phyloP scores from a whole-genome alignment of 2,329 filamentous ascomycete genomes.

The Cladophialophora psammophila region DNA sequence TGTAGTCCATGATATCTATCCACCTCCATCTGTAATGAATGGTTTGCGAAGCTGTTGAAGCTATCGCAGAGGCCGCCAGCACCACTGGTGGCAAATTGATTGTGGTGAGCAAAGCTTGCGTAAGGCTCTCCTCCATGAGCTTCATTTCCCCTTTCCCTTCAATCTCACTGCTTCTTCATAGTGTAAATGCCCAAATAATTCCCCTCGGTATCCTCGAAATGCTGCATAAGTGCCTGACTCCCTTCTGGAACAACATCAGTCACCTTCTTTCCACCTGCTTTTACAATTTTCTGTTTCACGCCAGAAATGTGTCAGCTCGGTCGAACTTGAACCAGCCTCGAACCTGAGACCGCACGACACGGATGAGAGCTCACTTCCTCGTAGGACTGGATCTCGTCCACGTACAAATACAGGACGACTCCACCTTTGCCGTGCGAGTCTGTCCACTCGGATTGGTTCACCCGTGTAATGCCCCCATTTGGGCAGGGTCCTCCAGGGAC shows the following conservation, averaged over 20 bases:
- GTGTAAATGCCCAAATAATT: slow-evolving; percentile 40
- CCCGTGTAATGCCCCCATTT: slow-evolving; percentile 37
- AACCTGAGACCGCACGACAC: not conserved
- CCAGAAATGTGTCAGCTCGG: too few relatives aligned
- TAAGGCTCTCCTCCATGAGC: too few relatives aligned
- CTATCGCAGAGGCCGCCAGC: too few relatives aligned
- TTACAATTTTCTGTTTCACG: slow-evolving; percentile 32
- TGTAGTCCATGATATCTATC: not conserved
- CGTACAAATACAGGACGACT: slow-evolving; percentile 39
- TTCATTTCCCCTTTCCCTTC: not conserved
- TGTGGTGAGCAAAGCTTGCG: not conserved
- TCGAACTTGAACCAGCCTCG: not conserved
- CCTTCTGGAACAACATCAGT: slow-evolving; percentile 36
- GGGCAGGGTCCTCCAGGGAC: slow-evolving; percentile 34
- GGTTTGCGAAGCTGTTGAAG: too few relatives aligned
- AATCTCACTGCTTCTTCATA: slow-evolving; percentile 22
- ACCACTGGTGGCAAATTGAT: not conserved
- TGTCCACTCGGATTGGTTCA: slow-evolving; percentile 27
- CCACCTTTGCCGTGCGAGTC: slow-evolving; percentile 25
- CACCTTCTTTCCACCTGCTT: slow-evolving; percentile 37
- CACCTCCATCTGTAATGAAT: not conserved
- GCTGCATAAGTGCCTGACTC: slow-evolving; percentile 34
- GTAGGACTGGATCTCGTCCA: slow-evolving; percentile 36
- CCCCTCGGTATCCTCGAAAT: slow-evolving; percentile 40
- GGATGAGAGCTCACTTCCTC: slow-evolving; percentile 31